Conservation (phyloP, 2,329 filamentous ascomycete species). For the Claviceps arundinis region DNA sequence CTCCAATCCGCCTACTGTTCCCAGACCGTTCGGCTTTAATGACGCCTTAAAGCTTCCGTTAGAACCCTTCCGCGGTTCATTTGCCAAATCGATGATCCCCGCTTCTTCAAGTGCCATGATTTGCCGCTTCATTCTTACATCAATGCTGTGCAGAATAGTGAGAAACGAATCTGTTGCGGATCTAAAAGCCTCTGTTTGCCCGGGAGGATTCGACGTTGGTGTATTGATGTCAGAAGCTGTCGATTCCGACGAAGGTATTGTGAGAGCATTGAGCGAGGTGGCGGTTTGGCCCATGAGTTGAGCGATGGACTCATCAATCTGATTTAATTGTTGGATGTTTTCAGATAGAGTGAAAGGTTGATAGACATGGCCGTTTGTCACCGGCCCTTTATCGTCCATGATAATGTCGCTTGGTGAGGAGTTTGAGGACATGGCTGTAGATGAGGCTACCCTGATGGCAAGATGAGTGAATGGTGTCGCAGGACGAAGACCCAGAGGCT, state of each 20-base stretch:
- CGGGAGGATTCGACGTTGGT: slow-evolving; percentile 26
- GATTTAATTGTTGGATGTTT: slow-evolving; percentile 66
- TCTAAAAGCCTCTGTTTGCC: slow-evolving; percentile 45
- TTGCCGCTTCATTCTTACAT: slow-evolving; percentile 52
- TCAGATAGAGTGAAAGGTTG: slow-evolving; percentile 58
- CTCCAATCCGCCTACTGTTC: slow-evolving; percentile 52
- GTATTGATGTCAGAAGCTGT: slow-evolving; percentile 7
- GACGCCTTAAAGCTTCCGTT: slow-evolving; percentile 26
- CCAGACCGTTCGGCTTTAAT: slow-evolving; percentile 41
- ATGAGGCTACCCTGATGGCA: background rate
- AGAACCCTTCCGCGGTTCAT: slow-evolving; percentile 19
- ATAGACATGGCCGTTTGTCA: slow-evolving; percentile 16
- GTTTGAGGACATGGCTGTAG: slow-evolving; percentile 14
- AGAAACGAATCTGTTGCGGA: slow-evolving; percentile 54
- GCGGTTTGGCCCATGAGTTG: slow-evolving; percentile 31
- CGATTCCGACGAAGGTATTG: slow-evolving; percentile 16
- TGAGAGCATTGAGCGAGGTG: slow-evolving; percentile 31
- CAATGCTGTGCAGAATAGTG: slow-evolving; percentile 56
- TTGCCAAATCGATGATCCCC: slow-evolving; percentile 48
- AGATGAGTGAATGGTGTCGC: background rate
- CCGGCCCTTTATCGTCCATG: slow-evolving; percentile 14
- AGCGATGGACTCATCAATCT: slow-evolving; percentile 52
- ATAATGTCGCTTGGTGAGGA: slow-evolving; percentile 15
- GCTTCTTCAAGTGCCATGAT: slow-evolving; percentile 74
- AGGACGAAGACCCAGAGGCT: background rate